A percentile compares a stretch with the other conserved stretches of the same genome.
These are phyloP conservation scores for Basidioascus undulatus DNA, from an alignment of 768 basidiomycete genomes.

Conservation along the genomic window DNA sequence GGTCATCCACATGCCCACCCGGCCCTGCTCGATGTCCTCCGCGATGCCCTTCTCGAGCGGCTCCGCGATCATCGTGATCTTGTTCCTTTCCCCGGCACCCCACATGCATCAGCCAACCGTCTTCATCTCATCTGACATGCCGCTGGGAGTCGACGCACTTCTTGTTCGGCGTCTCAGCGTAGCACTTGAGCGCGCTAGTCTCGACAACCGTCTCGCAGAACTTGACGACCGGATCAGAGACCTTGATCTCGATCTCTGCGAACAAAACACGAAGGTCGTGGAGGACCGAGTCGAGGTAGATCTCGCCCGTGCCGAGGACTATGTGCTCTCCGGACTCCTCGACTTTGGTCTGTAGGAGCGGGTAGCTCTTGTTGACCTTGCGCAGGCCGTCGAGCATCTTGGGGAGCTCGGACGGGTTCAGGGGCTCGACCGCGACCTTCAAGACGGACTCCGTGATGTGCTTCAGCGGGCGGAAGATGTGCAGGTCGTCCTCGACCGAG, in stretches of 20 bases:
- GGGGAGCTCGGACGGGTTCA: slow-evolving; percentile 86
- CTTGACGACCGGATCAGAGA: slow-evolving; percentile 93
- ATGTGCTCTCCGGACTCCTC: slow-evolving; percentile 98
- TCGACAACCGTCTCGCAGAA: slow-evolving; percentile 97
- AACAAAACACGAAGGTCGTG: slow-evolving; percentile 80
- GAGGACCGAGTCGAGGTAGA: slow-evolving; percentile 90
- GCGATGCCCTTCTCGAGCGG: slow-evolving; percentile 87
- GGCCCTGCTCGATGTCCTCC: slow-evolving; percentile 82
- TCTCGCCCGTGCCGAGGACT: slow-evolving; percentile 82
- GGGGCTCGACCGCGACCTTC: slow-evolving; percentile 95
- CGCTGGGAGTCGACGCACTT: slow-evolving; percentile 42
- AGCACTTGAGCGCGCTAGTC: slow-evolving; percentile 92
- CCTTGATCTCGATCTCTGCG: slow-evolving; percentile 98
- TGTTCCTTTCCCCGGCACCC: slow-evolving; percentile 57
- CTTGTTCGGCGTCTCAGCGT: slow-evolving; percentile 98
- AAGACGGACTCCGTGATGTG: slow-evolving; percentile 93
- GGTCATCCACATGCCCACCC: slow-evolving; percentile 82
- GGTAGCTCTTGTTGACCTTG: slow-evolving; percentile 94
- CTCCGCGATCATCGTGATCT: slow-evolving; percentile 96
- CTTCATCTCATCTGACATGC: slow-evolving; percentile 11
- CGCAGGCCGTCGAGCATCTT: slow-evolving; percentile 96
- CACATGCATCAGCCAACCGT: not conserved
- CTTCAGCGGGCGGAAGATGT: slow-evolving; percentile 87
- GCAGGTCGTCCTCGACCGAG: slow-evolving; percentile 57
- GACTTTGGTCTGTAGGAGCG: slow-evolving; percentile 77